A percentile compares a stretch with the other conserved stretches of the same genome.
Evolutionary conservation across 257 asterid genomes (phyloP).

Genomic region (Scutellaria minor): DNA sequence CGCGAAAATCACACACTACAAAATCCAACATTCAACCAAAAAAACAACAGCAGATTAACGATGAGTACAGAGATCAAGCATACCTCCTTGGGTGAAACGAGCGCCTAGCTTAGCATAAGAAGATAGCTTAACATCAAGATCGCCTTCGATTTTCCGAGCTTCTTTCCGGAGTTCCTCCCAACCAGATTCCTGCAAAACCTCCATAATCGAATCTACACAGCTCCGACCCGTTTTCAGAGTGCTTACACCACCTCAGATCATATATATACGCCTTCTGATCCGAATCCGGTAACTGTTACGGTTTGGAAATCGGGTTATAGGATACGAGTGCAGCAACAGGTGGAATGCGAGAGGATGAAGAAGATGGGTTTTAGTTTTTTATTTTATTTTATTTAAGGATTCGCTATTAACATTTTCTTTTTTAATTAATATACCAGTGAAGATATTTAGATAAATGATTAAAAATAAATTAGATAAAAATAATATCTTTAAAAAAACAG

Average conservation of each 20-base stretch:
- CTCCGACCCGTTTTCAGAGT: slow-evolving; percentile 39
- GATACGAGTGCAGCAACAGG: slow-evolving; percentile 38
- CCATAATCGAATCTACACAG: slow-evolving; percentile 60
- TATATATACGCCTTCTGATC: not conserved
- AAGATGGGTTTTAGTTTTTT: slow-evolving; percentile 26
- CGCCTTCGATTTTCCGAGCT: slow-evolving; percentile 95
- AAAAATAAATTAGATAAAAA: too few species aligned
- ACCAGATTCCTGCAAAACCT: slow-evolving; percentile 83
- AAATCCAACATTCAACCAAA: slow-evolving; percentile 2
- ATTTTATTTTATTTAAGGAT: not conserved
- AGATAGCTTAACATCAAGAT: slow-evolving; percentile 96
- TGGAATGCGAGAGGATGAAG: slow-evolving; percentile 21
- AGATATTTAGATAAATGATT: too few species aligned
- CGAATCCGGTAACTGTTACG: slow-evolving; percentile 30
- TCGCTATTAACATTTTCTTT: not conserved
- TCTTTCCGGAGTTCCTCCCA: slow-evolving; percentile 99
- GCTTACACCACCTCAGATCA: slow-evolving; percentile 7
- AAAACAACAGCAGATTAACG: slow-evolving; percentile 4
- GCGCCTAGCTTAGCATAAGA: slow-evolving; percentile 96
- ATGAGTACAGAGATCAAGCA: slow-evolving; percentile 18
- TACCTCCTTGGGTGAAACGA: slow-evolving; percentile 84
- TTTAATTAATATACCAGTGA: not conserved
- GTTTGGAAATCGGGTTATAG: slow-evolving; percentile 29
- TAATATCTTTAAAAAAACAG: too few species aligned
- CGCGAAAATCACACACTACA: slow-evolving; percentile 10